These are phyloP conservation scores for Hibiscus trionum DNA, from an alignment of 345 rosid genomes.

Conservation along the genomic window DNA sequence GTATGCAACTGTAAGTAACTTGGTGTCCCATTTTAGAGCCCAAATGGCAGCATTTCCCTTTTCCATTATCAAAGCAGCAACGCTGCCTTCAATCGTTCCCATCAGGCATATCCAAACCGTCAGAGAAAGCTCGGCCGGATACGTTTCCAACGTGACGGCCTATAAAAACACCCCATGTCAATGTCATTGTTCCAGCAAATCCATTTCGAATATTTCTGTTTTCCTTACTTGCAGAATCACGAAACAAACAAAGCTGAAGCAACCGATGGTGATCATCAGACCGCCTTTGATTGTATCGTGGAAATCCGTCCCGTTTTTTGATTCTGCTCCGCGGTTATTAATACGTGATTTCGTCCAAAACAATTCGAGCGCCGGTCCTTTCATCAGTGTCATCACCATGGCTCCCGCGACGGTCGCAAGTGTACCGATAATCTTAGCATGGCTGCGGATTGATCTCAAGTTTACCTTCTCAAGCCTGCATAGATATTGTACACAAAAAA, in stretches of 20 bases:
- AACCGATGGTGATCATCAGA: slow-evolving; percentile 46
- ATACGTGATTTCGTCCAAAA: slow-evolving; percentile 42
- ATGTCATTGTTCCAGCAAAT: no score
- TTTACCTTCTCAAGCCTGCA: slow-evolving; percentile 68
- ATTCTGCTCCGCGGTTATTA: slow-evolving; percentile 17
- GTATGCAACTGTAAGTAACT: slow-evolving; percentile 51
- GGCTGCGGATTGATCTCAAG: slow-evolving; percentile 39
- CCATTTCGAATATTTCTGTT: neutral
- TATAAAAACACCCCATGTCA: slow-evolving; percentile 1
- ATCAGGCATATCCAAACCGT: slow-evolving; percentile 71
- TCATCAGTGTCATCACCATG: slow-evolving; percentile 73
- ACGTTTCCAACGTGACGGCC: slow-evolving; percentile 54
- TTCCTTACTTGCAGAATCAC: slow-evolving; percentile 60
- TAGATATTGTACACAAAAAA: neutral
- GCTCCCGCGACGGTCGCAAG: slow-evolving; percentile 81
- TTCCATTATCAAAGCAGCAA: slow-evolving; percentile 62
- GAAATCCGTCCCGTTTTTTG: slow-evolving; percentile 30
- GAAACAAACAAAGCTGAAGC: slow-evolving; percentile 70
- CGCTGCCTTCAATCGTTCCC: slow-evolving; percentile 59
- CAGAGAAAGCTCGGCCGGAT: slow-evolving; percentile 75
- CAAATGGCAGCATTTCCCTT: slow-evolving; percentile 47
- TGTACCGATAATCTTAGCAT: slow-evolving; percentile 62
- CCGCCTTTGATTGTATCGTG: slow-evolving; percentile 59
- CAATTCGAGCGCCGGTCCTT: slow-evolving; percentile 51
- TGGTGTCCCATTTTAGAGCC: slow-evolving; percentile 69